Percentiles rank a stretch among this genome's conserved stretches.
phyloP scores from a whole-genome alignment of 2,329 filamentous ascomycete species.

The Rhinocladiella mackenziei region DNA sequence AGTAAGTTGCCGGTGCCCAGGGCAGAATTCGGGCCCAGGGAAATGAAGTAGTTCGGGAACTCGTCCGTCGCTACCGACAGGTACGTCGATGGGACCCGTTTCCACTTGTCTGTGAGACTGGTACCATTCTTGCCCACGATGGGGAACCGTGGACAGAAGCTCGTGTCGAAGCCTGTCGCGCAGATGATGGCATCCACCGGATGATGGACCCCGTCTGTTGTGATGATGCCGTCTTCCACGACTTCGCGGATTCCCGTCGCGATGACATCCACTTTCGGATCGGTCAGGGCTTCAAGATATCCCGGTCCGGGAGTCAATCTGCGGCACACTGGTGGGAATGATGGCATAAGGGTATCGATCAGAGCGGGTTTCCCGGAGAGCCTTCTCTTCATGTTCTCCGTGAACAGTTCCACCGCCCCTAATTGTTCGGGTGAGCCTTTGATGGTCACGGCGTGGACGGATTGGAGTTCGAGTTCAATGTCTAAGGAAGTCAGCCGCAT shows the following conservation, averaged over 20 bases:
- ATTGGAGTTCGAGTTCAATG: constrained; percentile 2
- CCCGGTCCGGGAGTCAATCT: constrained; percentile 45
- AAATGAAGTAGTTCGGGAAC: constrained; percentile 36
- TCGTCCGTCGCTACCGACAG: constrained; percentile 34
- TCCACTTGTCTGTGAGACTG: constrained; percentile 30
- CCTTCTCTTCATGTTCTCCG: constrained; percentile 38
- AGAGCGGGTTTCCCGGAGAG: constrained; percentile 33
- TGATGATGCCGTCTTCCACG: constrained; percentile 22
- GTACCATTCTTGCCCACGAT: constrained; percentile 32
- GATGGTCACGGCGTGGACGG: constrained; percentile 13
- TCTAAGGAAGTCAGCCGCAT: background rate
- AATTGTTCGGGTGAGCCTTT: constrained; percentile 12
- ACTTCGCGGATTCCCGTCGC: constrained; percentile 13
- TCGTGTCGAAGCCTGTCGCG: constrained; percentile 39
- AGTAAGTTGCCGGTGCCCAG: constrained; percentile 29
- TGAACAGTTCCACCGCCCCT: constrained; percentile 40
- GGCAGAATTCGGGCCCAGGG: constrained; percentile 33
- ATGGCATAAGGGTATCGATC: constrained; percentile 27
- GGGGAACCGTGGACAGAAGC: constrained; percentile 34
- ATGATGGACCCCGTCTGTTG: constrained; percentile 32
- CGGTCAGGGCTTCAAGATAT: constrained; percentile 33
- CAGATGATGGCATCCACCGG: constrained; percentile 37
- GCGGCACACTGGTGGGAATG: constrained; percentile 40
- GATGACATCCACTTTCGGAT: constrained; percentile 25
- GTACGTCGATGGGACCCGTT: constrained; percentile 34